Evolutionary conservation across 2,329 filamentous ascomycete species (phyloP).

Genomic region (Sarocladium kiliense): DNA sequence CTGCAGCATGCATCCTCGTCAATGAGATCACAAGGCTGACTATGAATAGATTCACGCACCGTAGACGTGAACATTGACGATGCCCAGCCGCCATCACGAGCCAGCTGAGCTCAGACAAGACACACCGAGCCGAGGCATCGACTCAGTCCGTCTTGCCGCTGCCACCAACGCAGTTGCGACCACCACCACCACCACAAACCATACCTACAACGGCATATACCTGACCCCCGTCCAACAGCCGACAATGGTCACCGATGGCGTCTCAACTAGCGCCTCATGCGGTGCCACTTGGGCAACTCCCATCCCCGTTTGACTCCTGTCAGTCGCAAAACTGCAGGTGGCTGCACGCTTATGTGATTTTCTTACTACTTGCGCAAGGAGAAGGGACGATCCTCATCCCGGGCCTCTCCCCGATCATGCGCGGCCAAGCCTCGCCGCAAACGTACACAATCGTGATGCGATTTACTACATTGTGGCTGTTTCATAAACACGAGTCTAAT

Average conservation of each 20-base stretch:
- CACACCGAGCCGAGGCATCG: not conserved
- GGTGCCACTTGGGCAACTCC: not conserved
- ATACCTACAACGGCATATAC: not conserved
- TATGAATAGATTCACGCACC: not conserved
- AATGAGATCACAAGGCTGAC: not conserved
- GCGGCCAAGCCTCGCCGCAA: constrained; percentile 1
- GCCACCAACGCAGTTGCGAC: not conserved
- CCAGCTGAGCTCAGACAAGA: not conserved
- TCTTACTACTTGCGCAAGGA: not conserved
- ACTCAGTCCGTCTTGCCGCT: too few relatives aligned
- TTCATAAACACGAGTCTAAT: not conserved
- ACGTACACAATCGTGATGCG: not conserved
- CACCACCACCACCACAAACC: not conserved
- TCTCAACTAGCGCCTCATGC: not conserved
- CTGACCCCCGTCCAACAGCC: not conserved
- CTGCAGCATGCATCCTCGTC: not conserved
- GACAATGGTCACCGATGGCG: not conserved
- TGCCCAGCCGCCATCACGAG: not conserved
- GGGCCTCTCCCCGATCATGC: not conserved
- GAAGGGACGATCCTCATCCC: not conserved
- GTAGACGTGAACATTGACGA: not conserved
- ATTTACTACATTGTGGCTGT: not conserved
- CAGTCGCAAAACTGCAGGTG: not conserved
- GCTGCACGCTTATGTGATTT: constrained; percentile 5
- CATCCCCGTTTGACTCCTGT: not conserved